Conservation (phyloP, 2,329 filamentous ascomycete genomes). For the Podosphaera xanthii region DNA sequence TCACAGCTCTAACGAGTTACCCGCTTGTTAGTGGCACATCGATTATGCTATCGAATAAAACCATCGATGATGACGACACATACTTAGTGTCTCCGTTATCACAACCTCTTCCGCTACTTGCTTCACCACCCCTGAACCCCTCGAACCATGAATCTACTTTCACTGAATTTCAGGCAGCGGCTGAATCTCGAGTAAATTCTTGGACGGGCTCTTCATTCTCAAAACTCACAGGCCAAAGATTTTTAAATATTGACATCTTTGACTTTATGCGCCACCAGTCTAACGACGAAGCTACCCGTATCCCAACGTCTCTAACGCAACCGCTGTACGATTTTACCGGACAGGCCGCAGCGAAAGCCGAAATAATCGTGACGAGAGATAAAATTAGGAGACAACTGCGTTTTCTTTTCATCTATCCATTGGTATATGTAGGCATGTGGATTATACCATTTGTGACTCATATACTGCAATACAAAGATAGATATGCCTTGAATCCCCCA, state of each 20-base stretch:
- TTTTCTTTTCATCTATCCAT: slow-evolving; percentile 53
- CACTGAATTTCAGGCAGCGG: slow-evolving; percentile 1
- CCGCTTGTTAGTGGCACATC: neutral
- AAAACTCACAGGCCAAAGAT: slow-evolving; percentile 6
- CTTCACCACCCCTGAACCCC: slow-evolving; percentile 1
- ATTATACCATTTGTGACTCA: slow-evolving; percentile 45
- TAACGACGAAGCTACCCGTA: slow-evolving; percentile 4
- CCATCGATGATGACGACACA: slow-evolving; percentile 7
- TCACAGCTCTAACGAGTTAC: neutral
- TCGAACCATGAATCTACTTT: neutral
- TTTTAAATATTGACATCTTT: slow-evolving; percentile 9
- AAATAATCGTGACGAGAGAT: slow-evolving; percentile 22
- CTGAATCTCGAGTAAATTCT: slow-evolving; percentile 6
- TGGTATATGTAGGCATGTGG: slow-evolving; percentile 52
- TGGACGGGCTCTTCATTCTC: slow-evolving; percentile 8
- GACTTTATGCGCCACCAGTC: slow-evolving; percentile 7
- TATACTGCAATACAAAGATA: slow-evolving; percentile 32
- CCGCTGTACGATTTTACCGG: slow-evolving; percentile 10
- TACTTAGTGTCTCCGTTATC: slow-evolving; percentile 7
- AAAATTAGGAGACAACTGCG: slow-evolving; percentile 45
- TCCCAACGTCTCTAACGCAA: slow-evolving; percentile 9
- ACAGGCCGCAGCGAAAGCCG: slow-evolving; percentile 14
- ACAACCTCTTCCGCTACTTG: slow-evolving; percentile 4
- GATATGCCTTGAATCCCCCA: slow-evolving; percentile 26
- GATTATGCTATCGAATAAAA: neutral